These are phyloP conservation scores for Penicillium corylophilum DNA, from an alignment of 2,329 filamentous ascomycete species.

Conservation along the genomic window DNA sequence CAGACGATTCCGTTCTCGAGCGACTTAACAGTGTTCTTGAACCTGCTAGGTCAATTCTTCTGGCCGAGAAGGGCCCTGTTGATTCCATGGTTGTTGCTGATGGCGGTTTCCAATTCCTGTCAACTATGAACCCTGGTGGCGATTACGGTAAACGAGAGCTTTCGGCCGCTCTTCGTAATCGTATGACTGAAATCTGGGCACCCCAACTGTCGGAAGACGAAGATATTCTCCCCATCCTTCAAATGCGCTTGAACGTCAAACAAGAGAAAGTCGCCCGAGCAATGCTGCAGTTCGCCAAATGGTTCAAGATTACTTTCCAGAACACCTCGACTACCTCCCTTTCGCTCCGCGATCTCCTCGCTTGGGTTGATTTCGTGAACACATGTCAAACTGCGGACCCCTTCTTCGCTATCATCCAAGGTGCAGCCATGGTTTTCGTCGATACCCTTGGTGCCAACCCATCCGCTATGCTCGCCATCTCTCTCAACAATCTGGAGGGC, in stretches of 20 bases:
- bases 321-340: constrained; percentile 73
- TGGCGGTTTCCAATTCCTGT: constrained; percentile 88
- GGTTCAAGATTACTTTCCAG: constrained; percentile 82
- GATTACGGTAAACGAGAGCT: constrained; percentile 98
- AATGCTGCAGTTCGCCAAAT: constrained; percentile 85
- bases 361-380: constrained; percentile 93
- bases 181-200: constrained; percentile 99
- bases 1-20: constrained; percentile 95
- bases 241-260: constrained; percentile 64
- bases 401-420: constrained; percentile 66
- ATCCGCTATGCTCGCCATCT: constrained; percentile 76
- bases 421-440: constrained; percentile 91
- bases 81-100: constrained; percentile 75
- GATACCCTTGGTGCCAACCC: constrained; percentile 95
- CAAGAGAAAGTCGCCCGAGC: constrained; percentile 60
- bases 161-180: constrained; percentile 89
- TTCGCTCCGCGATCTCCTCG: constrained; percentile 87
- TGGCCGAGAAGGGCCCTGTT: constrained; percentile 89
- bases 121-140: constrained; percentile 98
- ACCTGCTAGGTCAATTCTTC: constrained; percentile 75
- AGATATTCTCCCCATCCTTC: constrained; percentile 84
- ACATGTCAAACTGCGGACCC: constrained; percentile 53
- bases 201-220: constrained; percentile 79
- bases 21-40: constrained; percentile 95
- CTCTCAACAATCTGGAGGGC: constrained; percentile 65